Conservation (phyloP, 2,329 filamentous ascomycete species). For the Hypoxylon sp. region DNA sequence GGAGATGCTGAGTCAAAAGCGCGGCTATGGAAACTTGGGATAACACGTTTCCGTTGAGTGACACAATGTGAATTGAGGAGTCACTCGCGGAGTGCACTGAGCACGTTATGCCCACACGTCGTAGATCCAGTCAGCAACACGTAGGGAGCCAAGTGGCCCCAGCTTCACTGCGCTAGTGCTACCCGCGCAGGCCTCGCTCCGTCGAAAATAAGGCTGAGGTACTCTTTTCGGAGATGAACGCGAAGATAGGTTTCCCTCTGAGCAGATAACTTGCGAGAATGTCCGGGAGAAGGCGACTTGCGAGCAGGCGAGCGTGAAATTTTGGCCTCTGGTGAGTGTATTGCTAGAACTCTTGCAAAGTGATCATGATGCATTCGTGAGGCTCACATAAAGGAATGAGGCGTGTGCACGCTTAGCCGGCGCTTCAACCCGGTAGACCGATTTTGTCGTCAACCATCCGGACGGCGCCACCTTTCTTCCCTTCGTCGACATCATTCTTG, state of each 20-base stretch:
- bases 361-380: conserved; percentile 1
- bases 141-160: conserved; percentile 8
- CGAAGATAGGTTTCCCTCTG: neutral
- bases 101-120: neutral
- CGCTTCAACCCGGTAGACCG: conserved; percentile 52
- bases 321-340: neutral
- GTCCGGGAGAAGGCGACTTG: neutral
- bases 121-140: neutral
- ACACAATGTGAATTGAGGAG: conserved; percentile 5
- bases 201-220: conserved; percentile 4
- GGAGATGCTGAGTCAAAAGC: neutral
- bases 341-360: neutral
- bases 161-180: neutral
- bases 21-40: neutral
- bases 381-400: neutral
- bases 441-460: conserved; percentile 59
- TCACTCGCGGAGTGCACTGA: neutral
- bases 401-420: neutral
- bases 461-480: conserved; percentile 58
- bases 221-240: neutral
- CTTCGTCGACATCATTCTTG: conserved; percentile 55
- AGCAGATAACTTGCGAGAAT: neutral
- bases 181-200: neutral
- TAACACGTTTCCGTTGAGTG: neutral
- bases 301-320: neutral